Evolutionary conservation across 2,329 filamentous ascomycete species (phyloP), one percentile per base, ranked within the genome.

Genomic region (Xylariaceae sp.): DNA sequence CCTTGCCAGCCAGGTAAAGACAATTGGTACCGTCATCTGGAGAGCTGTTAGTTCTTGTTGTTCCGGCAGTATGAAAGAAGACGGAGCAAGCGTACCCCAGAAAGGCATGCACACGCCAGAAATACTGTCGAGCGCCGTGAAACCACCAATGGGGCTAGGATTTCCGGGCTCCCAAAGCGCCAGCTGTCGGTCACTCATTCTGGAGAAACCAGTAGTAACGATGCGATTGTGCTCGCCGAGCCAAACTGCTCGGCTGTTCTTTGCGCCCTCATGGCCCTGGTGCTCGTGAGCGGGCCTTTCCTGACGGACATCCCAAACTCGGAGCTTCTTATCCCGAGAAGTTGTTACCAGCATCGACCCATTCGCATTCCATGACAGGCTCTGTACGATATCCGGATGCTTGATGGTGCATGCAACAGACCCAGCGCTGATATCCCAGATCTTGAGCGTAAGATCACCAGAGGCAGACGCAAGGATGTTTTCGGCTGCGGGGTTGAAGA

Each of bases 71-170:
- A 27, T 11, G 6, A 15, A 17, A 7, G 17, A 16, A 18, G 21
- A 34, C n/a, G 19, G 17, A 38, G 17, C 7, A 11, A 24, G 21
- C 70, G 50, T 61, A 79, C 76, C 92, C 92, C 92, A 98, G 77
- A 98, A 97, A 21, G 92, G 92, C 87, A 98, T 96, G 74, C 88
- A 94, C 44, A 98, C 89, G 61, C 92, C 92, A 31, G 90, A 96
- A 57, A 95, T 95, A 32, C 88, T 94, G 66, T 98, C 92, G 34
- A 98, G 76, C 52, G 85, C 85, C 55, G 78, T 82, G 68, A 96
- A 96, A 12, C 88, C 89, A 35, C 87, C 88, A 55, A 97, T 83
- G 34, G 92, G 92, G 55, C 94, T 83, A 24, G 81, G 78, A 49
- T 79, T 83, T 53, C 89, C 85, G 33, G 88, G 81, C 69, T 98